phyloP scores from a whole-genome alignment of 2,329 filamentous ascomycete species.

The Xylaria hypoxylon region DNA sequence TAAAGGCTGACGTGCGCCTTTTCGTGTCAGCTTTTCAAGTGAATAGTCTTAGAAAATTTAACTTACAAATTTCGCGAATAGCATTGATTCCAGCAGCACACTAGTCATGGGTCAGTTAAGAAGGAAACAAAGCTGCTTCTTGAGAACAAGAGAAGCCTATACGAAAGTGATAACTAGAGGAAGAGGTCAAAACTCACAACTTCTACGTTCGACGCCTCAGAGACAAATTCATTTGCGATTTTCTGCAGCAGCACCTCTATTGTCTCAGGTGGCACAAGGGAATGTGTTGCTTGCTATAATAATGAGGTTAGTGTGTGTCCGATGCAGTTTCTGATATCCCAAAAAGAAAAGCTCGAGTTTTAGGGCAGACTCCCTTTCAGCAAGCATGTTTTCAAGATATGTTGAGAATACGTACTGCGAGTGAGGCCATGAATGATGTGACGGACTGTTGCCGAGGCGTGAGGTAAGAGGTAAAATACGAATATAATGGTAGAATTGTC shows the following conservation, averaged over 20 bases:
- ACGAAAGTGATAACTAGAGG: constrained; percentile 45
- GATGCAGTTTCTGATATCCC: neutral
- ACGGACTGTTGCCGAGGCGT: constrained; percentile 90
- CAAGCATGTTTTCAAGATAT: neutral
- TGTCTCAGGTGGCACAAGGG: constrained; percentile 89
- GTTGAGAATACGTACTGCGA: constrained; percentile 63
- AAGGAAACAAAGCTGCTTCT: neutral
- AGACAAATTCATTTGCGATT: constrained; percentile 98
- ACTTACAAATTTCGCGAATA: constrained; percentile 86
- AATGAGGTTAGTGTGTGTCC: constrained; percentile 11
- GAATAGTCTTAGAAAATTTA: neutral
- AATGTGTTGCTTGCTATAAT: constrained; percentile 80
- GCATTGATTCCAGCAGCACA: constrained; percentile 85
- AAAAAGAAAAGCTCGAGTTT: neutral
- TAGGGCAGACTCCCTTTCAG: neutral
- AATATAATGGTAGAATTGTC: constrained; percentile 90
- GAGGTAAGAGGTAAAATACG: constrained; percentile 93
- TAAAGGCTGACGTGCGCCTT: constrained; percentile 81
- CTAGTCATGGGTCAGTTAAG: constrained; percentile 27
- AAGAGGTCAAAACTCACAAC: constrained; percentile 66
- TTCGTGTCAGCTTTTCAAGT: constrained; percentile 25
- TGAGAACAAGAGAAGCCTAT: neutral
- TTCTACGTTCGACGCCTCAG: constrained; percentile 89
- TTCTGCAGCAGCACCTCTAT: constrained; percentile 92
- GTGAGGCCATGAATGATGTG: constrained; percentile 90